Percentiles rank a stretch among this genome's conserved stretches.
Conservation (phyloP, 129 eudicot species). For the Chrysanthemum lavandulifolium region DNA sequence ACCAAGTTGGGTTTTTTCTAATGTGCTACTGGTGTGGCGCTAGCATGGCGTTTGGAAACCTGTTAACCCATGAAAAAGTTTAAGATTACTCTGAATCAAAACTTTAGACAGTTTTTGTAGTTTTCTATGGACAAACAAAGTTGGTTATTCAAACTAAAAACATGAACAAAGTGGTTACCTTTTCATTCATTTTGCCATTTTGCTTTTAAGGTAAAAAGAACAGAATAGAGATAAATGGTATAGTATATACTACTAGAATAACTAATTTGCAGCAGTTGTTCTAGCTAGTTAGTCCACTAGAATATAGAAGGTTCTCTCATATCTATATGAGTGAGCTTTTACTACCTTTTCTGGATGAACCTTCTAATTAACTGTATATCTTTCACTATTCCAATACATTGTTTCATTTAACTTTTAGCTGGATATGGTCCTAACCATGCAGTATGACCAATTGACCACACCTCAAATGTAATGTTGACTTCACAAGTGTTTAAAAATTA, state of each 20-base stretch:
- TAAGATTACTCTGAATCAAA: background rate
- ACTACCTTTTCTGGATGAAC: conserved; percentile 1
- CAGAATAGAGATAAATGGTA: background rate
- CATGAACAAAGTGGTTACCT: background rate
- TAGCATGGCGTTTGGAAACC: too few relatives aligned
- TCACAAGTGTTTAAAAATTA: background rate
- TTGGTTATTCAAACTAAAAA: background rate
- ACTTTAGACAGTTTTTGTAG: background rate
- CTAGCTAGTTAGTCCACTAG: background rate
- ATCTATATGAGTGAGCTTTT: background rate
- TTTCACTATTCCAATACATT: background rate
- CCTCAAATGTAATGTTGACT: background rate
- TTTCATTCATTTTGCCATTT: background rate
- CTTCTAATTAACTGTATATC: background rate
- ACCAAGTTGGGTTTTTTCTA: background rate
- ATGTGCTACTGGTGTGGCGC: too few relatives aligned
- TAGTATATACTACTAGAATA: background rate
- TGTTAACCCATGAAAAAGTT: too few relatives aligned
- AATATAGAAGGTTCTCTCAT: background rate
- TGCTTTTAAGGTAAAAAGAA: background rate
- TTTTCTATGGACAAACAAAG: conserved; percentile 2
- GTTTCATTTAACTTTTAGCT: background rate
- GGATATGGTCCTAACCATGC: background rate
- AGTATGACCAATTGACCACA: background rate
- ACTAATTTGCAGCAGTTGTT: background rate